Base-by-base conservation (phyloP, 1,284 basidiomycete genomes). In the Trichosporon asahii region DNA sequence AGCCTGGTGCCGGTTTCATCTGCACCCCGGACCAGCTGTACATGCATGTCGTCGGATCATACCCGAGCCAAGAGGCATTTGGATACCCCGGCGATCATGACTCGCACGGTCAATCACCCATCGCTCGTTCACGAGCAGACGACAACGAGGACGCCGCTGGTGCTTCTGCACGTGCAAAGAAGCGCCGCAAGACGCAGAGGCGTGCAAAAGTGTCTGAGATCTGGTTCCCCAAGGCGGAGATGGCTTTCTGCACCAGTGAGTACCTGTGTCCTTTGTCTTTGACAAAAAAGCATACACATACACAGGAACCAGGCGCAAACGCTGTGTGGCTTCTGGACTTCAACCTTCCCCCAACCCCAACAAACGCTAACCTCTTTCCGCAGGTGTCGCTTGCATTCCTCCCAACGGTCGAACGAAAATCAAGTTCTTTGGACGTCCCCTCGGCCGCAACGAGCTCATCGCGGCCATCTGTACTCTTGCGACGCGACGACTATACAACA, bases 381-480 rank as follows among this genome's bases (percentile, higher is more conserved):
- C 61, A 76, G 75, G 75, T 40, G 72, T 77, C 18, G 69, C 75
- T 7, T 69, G 66, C 31, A 75, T 77, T 18, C 76, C 76, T 9
- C 75, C 76, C 27, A 75, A 74, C 27, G 76, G 74, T 29, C 68
- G 75, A 23, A 74, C 74, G 4, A 86, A 86, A 74, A 79, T 86
- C 67, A 76, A 85, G 63, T 84, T 86, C 64, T 79, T 84, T 68
- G 84, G 84, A 55, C 85, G 85, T 74, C 80, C 85, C 1, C 85
- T 84, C 64, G 86, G 86, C 0, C 82, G 86, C n/a, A 86, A 86
- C 76, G 86, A 86, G 75, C 81, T 86, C 60, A 86, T 86, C 73
- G 85, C 84, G 29, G 81, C 85, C 70, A 86, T 86, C 71, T 85
- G 86, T 65, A 78, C 82, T 25, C 80, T 85, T 46, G 82, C 83